Conservation (phyloP, 768 basidiomycete genomes). For the Kwoniella sp. region DNA sequence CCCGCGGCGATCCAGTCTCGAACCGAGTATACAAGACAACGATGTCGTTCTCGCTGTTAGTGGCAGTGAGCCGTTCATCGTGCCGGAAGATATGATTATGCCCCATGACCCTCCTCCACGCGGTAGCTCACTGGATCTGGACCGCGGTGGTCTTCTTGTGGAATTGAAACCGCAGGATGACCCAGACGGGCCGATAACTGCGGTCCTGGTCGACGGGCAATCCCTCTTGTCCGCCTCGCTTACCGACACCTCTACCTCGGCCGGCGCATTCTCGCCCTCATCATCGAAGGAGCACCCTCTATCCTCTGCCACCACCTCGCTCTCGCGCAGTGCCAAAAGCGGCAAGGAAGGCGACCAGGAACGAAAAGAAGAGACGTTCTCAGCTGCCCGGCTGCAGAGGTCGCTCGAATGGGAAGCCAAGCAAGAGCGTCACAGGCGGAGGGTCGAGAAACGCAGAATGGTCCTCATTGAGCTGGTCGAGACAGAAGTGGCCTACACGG, state of each 20-base stretch:
- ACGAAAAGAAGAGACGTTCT: constrained; percentile 15
- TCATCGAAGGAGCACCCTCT: constrained; percentile 35
- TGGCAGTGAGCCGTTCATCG: constrained; percentile 4
- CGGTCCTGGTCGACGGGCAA: constrained; percentile 13
- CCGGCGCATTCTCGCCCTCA: constrained; percentile 31
- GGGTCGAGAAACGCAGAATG: constrained; percentile 56
- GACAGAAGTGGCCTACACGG: constrained; percentile 77
- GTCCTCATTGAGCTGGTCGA: constrained; percentile 77
- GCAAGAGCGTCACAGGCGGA: constrained; percentile 22
- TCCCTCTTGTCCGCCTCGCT: constrained; percentile 27
- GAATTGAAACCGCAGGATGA: constrained; percentile 3
- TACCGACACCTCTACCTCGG: constrained; percentile 31
- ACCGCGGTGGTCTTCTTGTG: background rate
- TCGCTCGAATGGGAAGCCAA: constrained; percentile 39
- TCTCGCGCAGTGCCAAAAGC: constrained; percentile 44
- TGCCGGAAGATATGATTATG: constrained; percentile 27
- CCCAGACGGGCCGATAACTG: constrained; percentile 1
- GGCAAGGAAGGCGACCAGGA: constrained; percentile 33
- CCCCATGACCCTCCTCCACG: constrained; percentile 37
- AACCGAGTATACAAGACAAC: constrained; percentile 12
- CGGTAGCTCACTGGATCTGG: constrained; percentile 30
- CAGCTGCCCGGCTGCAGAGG: constrained; percentile 33
- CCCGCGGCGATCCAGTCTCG: constrained; percentile 20
- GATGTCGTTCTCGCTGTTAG: constrained; percentile 4
- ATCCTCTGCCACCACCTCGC: constrained; percentile 48